Conservation (phyloP, 139 green algal genomes). For the Chlamydomonas sphaeroides region DNA sequence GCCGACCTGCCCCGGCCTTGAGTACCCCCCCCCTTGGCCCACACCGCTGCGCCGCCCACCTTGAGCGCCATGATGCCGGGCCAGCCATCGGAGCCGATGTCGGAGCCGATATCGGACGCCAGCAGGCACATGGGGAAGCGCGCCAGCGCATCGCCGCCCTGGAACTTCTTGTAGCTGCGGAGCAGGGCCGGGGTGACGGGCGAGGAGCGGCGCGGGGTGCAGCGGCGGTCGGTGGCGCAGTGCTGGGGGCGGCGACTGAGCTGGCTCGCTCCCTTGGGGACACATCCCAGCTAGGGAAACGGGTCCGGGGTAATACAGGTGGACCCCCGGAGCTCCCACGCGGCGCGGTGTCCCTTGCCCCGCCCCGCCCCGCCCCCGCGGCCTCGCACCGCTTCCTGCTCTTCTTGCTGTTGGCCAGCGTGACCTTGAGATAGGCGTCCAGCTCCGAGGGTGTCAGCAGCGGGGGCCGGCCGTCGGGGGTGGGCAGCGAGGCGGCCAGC, state of each 20-base stretch:
- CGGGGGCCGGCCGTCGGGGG: conserved; percentile 8
- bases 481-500: conserved; percentile 55
- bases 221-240: too few species aligned
- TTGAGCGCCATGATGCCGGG: conserved; percentile 52
- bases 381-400: conserved; percentile 38
- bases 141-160: conserved; percentile 38
- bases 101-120: conserved; percentile 42
- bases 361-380: neutral
- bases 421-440: conserved; percentile 58
- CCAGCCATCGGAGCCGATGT: conserved; percentile 57
- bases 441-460: conserved; percentile 54
- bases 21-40: too few species aligned
- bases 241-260: too few species aligned
- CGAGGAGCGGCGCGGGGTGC: too few species aligned
- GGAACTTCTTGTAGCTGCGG: conserved; percentile 45
- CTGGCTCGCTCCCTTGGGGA: too few species aligned
- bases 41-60: too few species aligned
- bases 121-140: conserved; percentile 52
- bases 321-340: too few species aligned
- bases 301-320: too few species aligned
- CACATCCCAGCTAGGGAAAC: too few species aligned
- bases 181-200: too few species aligned
- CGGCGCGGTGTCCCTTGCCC: too few species aligned
- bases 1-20: too few species aligned
- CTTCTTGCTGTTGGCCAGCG: conserved; percentile 59